Conservation (phyloP, 345 rosid species). For the Gossypium ekmanianum region DNA sequence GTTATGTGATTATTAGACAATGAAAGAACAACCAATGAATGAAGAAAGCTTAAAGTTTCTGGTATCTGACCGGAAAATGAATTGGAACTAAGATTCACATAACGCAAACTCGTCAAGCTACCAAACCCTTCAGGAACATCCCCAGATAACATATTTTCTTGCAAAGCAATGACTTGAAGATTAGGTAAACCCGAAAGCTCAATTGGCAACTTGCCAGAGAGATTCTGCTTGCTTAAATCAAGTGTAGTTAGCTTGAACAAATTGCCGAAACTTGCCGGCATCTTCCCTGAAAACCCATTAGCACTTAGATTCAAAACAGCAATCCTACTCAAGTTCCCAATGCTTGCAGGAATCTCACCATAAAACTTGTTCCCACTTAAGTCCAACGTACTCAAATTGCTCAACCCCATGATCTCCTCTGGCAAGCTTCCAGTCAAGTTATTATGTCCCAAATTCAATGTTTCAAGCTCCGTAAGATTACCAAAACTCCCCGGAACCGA, state of each 20-base stretch:
- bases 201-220: constrained; percentile 61
- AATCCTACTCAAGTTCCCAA: constrained; percentile 51
- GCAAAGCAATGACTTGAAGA: constrained; percentile 78
- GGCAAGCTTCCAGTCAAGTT: constrained; percentile 63
- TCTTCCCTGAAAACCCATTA: constrained; percentile 47
- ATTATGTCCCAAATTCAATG: constrained; percentile 49
- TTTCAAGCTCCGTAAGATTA: constrained; percentile 47
- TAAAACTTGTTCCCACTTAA: constrained; percentile 59
- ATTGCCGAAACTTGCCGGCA: constrained; percentile 49
- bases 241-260: constrained; percentile 49
- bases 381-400: constrained; percentile 62
- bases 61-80: constrained; percentile 66
- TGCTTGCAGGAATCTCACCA: constrained; percentile 47
- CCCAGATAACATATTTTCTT: constrained; percentile 71
- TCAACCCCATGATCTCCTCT: constrained; percentile 48
- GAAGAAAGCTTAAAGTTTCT: constrained; percentile 64
- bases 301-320: constrained; percentile 52
- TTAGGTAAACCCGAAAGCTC: constrained; percentile 85
- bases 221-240: constrained; percentile 61
- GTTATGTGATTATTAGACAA: constrained; percentile 64
- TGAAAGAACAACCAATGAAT: constrained; percentile 59
- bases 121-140: constrained; percentile 81
- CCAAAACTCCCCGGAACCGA: constrained; percentile 50
- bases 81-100: constrained; percentile 70
- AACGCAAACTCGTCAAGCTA: constrained; percentile 66